These are phyloP conservation scores for Alnus glutinosa DNA, from an alignment of 306 rosid genomes.

Conservation along the genomic window DNA sequence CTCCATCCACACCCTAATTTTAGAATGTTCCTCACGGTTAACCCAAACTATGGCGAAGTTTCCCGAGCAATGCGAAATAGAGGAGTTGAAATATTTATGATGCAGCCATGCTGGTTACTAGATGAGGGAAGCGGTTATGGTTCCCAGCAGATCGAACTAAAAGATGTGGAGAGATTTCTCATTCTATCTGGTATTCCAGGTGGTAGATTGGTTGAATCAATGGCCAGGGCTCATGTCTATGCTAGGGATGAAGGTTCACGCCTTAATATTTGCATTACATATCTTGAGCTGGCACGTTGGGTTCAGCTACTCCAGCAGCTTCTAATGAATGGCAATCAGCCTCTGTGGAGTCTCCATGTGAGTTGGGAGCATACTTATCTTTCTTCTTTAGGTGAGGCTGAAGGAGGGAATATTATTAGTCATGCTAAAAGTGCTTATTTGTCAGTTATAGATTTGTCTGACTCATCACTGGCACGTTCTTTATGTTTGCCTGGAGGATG, in stretches of 20 bases:
- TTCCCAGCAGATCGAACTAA: slow-evolving; percentile 43
- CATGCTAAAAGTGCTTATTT: slow-evolving; percentile 54
- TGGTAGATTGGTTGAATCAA: slow-evolving; percentile 57
- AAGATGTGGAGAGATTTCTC: slow-evolving; percentile 69
- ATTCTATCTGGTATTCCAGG: slow-evolving; percentile 65
- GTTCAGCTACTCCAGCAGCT: slow-evolving; percentile 77
- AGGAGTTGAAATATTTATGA: slow-evolving; percentile 91
- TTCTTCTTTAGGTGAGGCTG: slow-evolving; percentile 67
- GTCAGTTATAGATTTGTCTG: slow-evolving; percentile 33
- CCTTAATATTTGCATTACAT: slow-evolving; percentile 48
- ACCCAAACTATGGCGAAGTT: slow-evolving; percentile 84
- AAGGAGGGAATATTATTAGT: slow-evolving; percentile 47
- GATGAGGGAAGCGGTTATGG: slow-evolving; percentile 37
- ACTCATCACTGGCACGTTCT: slow-evolving; percentile 28
- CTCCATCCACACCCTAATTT: slow-evolving; percentile 81
- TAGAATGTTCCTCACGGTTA: slow-evolving; percentile 86
- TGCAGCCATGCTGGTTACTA: slow-evolving; percentile 73
- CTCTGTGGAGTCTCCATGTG: slow-evolving; percentile 73
- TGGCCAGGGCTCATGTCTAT: slow-evolving; percentile 75
- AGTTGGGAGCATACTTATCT: slow-evolving; percentile 92
- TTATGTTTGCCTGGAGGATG: slow-evolving; percentile 85
- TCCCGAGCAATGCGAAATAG: slow-evolving; percentile 98
- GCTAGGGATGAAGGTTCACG: slow-evolving; percentile 64
- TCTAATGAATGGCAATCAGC: slow-evolving; percentile 63
- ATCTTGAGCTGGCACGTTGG: slow-evolving; percentile 91